A percentile compares a stretch with the other conserved stretches of the same genome.
phyloP scores from a whole-genome alignment of 768 basidiomycete genomes.

The Tylopilus balloui region DNA sequence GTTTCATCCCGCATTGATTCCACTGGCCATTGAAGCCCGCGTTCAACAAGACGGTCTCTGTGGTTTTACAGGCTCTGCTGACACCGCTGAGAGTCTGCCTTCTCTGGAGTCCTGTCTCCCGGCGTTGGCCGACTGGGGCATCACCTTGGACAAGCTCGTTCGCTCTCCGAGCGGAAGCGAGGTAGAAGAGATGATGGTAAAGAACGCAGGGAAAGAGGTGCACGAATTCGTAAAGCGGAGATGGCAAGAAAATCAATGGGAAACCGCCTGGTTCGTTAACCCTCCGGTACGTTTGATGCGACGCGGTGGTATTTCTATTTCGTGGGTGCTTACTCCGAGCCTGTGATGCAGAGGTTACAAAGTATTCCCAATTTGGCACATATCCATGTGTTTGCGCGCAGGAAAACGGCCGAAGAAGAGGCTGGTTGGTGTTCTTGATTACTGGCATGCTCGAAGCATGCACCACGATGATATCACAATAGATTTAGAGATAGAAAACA shows the following conservation, averaged over 20 bases:
- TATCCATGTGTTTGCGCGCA: conserved; percentile 80
- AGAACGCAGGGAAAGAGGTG: conserved; percentile 53
- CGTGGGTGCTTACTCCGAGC: neutral
- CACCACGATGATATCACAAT: neutral
- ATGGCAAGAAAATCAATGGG: conserved; percentile 76
- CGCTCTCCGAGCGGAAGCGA: conserved; percentile 46
- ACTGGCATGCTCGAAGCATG: neutral
- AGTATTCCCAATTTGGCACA: conserved; percentile 80
- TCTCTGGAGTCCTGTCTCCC: conserved; percentile 53
- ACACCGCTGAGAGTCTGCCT: conserved; percentile 57
- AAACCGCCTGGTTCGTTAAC: conserved; percentile 90
- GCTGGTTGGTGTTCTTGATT: conserved; percentile 13
- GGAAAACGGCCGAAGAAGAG: conserved; percentile 35
- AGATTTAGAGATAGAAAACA: conserved; percentile 5
- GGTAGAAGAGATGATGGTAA: conserved; percentile 50
- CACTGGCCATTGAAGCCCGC: conserved; percentile 47
- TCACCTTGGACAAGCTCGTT: conserved; percentile 59
- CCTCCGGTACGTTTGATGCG: conserved; percentile 56
- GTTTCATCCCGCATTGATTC: conserved; percentile 55
- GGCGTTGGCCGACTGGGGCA: conserved; percentile 64
- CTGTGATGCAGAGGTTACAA: conserved; percentile 58
- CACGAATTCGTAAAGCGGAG: conserved; percentile 56
- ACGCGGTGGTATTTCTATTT: neutral
- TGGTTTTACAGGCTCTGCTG: conserved; percentile 67
- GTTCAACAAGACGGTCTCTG: conserved; percentile 74